Conservation (phyloP, 2,329 filamentous ascomycete genomes). For the Paracorniculantispora psalliotae region DNA sequence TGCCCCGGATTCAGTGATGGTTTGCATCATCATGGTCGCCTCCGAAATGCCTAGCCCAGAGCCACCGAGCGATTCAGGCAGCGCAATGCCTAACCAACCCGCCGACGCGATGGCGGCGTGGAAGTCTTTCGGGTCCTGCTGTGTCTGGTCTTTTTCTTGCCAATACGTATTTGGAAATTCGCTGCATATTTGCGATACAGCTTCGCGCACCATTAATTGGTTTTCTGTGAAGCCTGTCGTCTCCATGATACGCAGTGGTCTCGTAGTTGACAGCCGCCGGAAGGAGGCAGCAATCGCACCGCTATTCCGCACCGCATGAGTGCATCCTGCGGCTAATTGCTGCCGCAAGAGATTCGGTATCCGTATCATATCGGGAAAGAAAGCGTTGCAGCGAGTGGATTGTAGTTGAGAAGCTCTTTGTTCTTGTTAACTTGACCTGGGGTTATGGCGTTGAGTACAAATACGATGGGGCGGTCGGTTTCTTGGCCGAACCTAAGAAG, state of each 20-base stretch:
- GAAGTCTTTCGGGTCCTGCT: conserved; percentile 68
- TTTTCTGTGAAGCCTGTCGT: conserved; percentile 66
- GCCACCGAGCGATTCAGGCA: conserved; percentile 70
- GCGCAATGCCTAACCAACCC: conserved; percentile 76
- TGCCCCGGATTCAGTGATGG: conserved; percentile 71
- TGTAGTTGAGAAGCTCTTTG: too few relatives aligned
- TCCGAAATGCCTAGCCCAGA: conserved; percentile 73
- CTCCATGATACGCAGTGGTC: conserved; percentile 55
- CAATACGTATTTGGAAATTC: conserved; percentile 72
- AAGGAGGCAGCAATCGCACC: background rate
- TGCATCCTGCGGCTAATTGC: background rate
- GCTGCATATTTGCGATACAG: conserved; percentile 62
- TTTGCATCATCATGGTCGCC: conserved; percentile 84
- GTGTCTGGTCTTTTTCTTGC: conserved; percentile 66
- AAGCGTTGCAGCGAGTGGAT: too few relatives aligned
- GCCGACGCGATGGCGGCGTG: conserved; percentile 69
- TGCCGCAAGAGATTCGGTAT: background rate
- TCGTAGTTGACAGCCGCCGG: conserved; percentile 32
- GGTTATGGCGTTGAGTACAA: background rate
- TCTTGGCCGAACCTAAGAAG: background rate
- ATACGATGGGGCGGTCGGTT: background rate
- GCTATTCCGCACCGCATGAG: background rate
- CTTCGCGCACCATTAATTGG: conserved; percentile 67
- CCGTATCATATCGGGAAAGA: background rate
- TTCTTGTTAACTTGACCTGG: too few relatives aligned